phyloP scores from a whole-genome alignment of 306 rosid genomes.

The Inga oerstediana region DNA sequence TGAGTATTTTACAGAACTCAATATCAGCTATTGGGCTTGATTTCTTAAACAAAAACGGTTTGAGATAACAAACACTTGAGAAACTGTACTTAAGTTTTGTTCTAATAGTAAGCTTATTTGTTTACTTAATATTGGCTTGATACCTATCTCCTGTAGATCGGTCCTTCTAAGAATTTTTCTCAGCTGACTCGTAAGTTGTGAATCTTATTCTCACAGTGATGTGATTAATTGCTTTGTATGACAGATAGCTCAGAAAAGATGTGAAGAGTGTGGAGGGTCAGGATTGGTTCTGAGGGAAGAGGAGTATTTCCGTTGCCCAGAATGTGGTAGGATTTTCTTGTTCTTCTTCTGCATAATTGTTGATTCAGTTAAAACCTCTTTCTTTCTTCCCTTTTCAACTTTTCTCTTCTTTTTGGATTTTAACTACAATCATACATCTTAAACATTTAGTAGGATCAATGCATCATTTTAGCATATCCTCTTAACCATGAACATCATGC shows the following conservation, averaged over 20 bases:
- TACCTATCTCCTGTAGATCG: not conserved
- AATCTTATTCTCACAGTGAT: not conserved
- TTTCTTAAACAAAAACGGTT: not conserved
- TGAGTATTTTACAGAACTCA: not conserved
- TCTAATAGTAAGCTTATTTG: not conserved
- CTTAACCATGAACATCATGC: not conserved
- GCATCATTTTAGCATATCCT: not conserved
- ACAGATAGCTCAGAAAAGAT: constrained; percentile 74
- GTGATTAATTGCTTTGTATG: not conserved
- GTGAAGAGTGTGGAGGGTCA: constrained; percentile 82
- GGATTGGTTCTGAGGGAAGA: constrained; percentile 73
- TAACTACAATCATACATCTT: not conserved
- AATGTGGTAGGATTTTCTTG: constrained; percentile 60
- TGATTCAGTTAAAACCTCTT: not conserved
- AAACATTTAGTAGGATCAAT: not conserved
- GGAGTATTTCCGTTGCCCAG: constrained; percentile 70
- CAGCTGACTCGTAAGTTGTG: not conserved
- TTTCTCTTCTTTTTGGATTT: not conserved
- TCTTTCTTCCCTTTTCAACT: not conserved
- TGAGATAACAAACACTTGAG: not conserved
- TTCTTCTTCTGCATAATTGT: not conserved
- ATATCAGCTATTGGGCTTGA: not conserved
- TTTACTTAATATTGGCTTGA: not conserved
- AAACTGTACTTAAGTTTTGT: not conserved
- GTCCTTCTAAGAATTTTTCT: not conserved